Conservation (phyloP, 2,329 filamentous ascomycete species). For the Alternaria solani region DNA sequence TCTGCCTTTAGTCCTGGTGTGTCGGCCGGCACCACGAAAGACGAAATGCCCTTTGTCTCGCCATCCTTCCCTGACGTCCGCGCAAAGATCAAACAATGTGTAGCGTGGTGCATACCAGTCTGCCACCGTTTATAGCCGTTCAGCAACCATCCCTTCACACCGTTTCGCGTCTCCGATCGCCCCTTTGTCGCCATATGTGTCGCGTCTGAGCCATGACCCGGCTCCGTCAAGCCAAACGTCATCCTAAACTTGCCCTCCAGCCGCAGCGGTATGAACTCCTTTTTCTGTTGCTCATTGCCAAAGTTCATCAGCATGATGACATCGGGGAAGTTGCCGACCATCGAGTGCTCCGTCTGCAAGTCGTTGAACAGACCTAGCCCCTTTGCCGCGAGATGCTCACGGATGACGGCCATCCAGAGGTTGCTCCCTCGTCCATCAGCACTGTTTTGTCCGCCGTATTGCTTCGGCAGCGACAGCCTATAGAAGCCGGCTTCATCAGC, state of each 20-base stretch:
- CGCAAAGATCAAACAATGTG: constrained; percentile 69
- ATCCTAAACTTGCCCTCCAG: constrained; percentile 63
- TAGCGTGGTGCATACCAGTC: constrained; percentile 68
- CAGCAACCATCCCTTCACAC: constrained; percentile 60
- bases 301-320: constrained; percentile 69
- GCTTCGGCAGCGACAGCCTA: constrained; percentile 64
- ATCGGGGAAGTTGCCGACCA: constrained; percentile 70
- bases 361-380: constrained; percentile 70
- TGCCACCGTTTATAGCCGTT: constrained; percentile 71
- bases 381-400: constrained; percentile 67
- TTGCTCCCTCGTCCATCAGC: constrained; percentile 58
- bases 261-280: constrained; percentile 61
- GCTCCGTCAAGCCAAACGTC: constrained; percentile 70
- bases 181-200: constrained; percentile 68
- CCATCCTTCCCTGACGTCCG: constrained; percentile 64
- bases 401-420: constrained; percentile 69
- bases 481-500: constrained; percentile 69
- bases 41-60: constrained; percentile 65
- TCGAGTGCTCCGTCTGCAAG: constrained; percentile 69
- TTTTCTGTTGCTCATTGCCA: constrained; percentile 63
- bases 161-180: constrained; percentile 54
- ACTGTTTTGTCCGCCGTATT: constrained; percentile 63
- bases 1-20: constrained; percentile 63
- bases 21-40: constrained; percentile 65
- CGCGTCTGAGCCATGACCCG: constrained; percentile 68